Conservation (phyloP, 2,329 filamentous ascomycete species). For the Aspergillus calidoustus region DNA sequence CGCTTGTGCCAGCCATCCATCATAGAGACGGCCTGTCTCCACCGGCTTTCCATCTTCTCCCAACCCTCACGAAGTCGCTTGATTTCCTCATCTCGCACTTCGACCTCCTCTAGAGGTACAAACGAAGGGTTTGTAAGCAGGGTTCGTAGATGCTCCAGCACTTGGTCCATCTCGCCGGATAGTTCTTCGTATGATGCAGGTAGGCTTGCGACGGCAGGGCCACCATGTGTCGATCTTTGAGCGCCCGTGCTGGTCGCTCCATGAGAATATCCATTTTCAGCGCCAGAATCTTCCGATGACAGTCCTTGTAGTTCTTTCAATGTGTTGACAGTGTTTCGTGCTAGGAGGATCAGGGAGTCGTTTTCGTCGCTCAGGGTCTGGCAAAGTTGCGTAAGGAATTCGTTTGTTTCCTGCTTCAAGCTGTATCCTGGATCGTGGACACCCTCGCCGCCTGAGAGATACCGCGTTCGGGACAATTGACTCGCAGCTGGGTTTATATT, state of each 20-base stretch:
- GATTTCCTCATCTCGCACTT: conserved; percentile 91
- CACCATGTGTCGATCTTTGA: conserved; percentile 29
- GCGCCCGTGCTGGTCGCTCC: conserved; percentile 28
- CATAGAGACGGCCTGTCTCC: conserved; percentile 86
- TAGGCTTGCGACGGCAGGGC: conserved; percentile 45
- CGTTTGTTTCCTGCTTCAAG: conserved; percentile 83
- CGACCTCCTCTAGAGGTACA: conserved; percentile 91
- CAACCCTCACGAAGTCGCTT: conserved; percentile 79
- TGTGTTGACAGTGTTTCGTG: conserved; percentile 72
- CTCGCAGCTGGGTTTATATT: conserved; percentile 49
- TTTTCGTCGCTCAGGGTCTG: conserved; percentile 90
- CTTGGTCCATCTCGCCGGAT: conserved; percentile 72
- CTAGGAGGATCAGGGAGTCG: conserved; percentile 74
- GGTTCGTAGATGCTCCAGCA: conserved; percentile 79
- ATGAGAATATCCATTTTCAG: conserved; percentile 38
- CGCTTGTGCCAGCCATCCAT: conserved; percentile 91
- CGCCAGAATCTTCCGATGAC: conserved; percentile 32
- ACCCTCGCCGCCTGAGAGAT: conserved; percentile 42
- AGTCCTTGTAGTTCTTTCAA: conserved; percentile 66
- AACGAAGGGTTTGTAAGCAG: conserved; percentile 95
- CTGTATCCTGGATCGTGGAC: conserved; percentile 66
- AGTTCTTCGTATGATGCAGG: conserved; percentile 71
- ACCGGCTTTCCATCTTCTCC: conserved; percentile 90
- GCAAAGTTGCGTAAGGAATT: conserved; percentile 84
- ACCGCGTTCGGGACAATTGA: conserved; percentile 34